phyloP scores from a whole-genome alignment of 495 filamentous ascomycete species.

The Aspergillus asperescens region DNA sequence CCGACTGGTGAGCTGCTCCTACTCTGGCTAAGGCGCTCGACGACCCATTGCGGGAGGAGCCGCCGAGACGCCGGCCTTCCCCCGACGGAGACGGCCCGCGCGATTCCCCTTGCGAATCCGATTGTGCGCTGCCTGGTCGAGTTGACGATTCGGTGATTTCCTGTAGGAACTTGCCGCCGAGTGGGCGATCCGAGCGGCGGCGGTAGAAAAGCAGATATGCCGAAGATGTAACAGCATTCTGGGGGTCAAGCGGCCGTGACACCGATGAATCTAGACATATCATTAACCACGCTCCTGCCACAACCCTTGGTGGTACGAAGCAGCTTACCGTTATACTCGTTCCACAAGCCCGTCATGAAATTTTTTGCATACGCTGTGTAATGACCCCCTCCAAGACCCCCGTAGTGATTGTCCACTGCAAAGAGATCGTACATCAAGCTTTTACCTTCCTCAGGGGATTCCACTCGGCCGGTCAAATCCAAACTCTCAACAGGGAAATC shows the following conservation, averaged over 20 bases:
- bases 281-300: constrained; percentile 12
- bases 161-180: constrained; percentile 72
- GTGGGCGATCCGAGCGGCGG: constrained; percentile 64
- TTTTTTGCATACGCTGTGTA: constrained; percentile 94
- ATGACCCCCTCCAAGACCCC: constrained; percentile 86
- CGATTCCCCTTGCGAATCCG: constrained; percentile 45
- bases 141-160: constrained; percentile 56
- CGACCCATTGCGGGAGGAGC: constrained; percentile 78
- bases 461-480: constrained; percentile 74
- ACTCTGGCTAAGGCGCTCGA: constrained; percentile 75
- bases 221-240: constrained; percentile 55
- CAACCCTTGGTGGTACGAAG: too few species aligned
- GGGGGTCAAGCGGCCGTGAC: constrained; percentile 45
- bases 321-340: constrained; percentile 84
- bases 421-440: constrained; percentile 83
- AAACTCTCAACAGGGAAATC: constrained; percentile 87
- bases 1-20: constrained; percentile 65
- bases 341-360: constrained; percentile 79
- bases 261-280: constrained; percentile 63
- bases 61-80: constrained; percentile 81
- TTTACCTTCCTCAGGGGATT: constrained; percentile 71
- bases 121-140: constrained; percentile 36
- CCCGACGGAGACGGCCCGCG: constrained; percentile 54
- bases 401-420: constrained; percentile 91
- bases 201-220: constrained; percentile 97